phyloP scores from a whole-genome alignment of 257 asterid species.

The Cinchona pubescens region DNA sequence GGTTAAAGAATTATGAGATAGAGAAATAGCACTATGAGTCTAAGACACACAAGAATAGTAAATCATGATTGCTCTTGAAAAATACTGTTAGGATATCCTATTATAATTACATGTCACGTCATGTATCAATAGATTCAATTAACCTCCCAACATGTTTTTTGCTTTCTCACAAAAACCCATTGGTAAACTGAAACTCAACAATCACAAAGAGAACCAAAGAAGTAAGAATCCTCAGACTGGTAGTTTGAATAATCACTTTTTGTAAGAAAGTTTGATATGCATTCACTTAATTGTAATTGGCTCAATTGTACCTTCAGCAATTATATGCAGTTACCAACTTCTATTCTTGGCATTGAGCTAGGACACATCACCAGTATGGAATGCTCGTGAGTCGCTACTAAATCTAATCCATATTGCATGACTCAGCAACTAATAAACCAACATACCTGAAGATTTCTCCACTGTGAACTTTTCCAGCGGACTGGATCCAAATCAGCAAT shows the following conservation, averaged over 20 bases:
- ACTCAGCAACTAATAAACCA: constrained; percentile 1
- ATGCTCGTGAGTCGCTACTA: not conserved
- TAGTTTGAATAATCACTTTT: not conserved
- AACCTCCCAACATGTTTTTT: not conserved
- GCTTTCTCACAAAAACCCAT: not conserved
- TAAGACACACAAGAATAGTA: not conserved
- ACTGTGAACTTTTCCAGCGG: constrained; percentile 88
- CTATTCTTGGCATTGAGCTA: not conserved
- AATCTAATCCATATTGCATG: not conserved
- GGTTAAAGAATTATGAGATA: not conserved
- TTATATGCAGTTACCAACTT: not conserved
- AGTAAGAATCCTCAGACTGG: not conserved
- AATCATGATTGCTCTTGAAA: not conserved
- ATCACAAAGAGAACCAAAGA: not conserved
- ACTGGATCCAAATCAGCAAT: constrained; percentile 72
- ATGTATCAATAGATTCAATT: not conserved
- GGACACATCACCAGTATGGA: not conserved
- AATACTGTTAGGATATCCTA: not conserved
- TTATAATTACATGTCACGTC: not conserved
- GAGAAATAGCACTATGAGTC: not conserved
- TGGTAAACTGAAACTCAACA: not conserved
- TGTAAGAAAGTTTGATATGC: not conserved
- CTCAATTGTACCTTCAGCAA: not conserved
- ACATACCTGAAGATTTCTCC: constrained; percentile 95
- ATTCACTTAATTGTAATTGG: not conserved